phyloP scores from a whole-genome alignment of 108 stramenopile genomes.

The Nannochloropsis salina region DNA sequence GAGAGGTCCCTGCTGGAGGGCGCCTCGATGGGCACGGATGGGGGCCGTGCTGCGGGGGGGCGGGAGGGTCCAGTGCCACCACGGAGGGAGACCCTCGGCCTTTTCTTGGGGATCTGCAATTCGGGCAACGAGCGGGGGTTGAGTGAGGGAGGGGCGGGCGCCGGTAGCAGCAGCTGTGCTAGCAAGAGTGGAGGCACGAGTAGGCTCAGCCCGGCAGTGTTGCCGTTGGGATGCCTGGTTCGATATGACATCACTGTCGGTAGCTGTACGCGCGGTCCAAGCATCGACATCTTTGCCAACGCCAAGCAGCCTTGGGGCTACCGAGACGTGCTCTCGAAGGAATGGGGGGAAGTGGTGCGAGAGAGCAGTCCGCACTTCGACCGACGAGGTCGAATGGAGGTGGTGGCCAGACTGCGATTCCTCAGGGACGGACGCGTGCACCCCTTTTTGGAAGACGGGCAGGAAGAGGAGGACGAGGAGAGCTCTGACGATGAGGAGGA shows the following conservation, averaged over 20 bases:
- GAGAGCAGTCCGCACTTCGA: not conserved
- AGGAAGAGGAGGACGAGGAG: not conserved
- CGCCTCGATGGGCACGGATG: not conserved
- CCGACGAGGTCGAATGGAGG: conserved; percentile 19
- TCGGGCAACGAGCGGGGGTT: not conserved
- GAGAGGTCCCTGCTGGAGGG: not conserved
- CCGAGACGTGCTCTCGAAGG: not conserved
- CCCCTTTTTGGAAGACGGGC: not conserved
- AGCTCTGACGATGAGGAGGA: not conserved
- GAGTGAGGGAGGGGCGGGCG: not conserved
- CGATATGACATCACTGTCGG: not conserved
- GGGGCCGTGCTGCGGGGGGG: not conserved
- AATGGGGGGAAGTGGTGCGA: not conserved
- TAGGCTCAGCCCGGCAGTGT: not conserved
- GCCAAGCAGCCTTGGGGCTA: conserved; percentile 12
- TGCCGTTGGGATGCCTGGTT: not conserved
- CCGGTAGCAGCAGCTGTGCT: not conserved
- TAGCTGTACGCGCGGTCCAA: not conserved
- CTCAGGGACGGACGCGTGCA: not conserved
- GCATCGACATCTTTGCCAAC: not conserved
- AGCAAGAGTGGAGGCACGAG: not conserved
- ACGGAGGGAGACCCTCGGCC: not conserved
- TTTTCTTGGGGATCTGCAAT: not conserved
- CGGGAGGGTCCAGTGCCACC: not conserved
- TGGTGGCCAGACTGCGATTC: not conserved